Base-by-base conservation (phyloP, 1,284 basidiomycete genomes). In the Boletus semigastroideus region DNA sequence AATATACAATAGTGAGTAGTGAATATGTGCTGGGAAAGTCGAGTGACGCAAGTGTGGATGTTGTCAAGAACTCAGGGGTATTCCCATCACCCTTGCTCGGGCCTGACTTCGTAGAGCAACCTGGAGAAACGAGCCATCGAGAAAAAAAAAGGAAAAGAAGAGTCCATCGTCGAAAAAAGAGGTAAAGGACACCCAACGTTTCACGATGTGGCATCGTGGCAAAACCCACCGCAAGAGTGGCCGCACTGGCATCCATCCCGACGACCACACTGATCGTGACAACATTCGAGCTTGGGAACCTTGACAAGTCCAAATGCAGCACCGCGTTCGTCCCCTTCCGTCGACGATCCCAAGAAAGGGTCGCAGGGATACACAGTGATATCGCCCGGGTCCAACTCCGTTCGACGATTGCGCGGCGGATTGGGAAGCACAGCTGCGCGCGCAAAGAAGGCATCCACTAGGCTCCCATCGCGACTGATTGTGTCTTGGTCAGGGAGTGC, bases 221-320 rank as follows among this genome's bases (percentile, higher is more conserved):
- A 44, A 30, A 52, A 63, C 20, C 45, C 49, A 40, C 40, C 39
- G 22, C 64, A 60, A 40, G 64, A 62, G 28, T 27, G 50, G 20
- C 47, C 48, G 25, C 55, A 67, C 14, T 56, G 46, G 19, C 66
- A 68, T n/a, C 31, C 40, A 22, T 33, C 45, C 4, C 37, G 49
- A 63, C 85, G 86, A 28, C 59, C 68, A 57, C 86, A 86, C 36
- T 70, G 68, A 3, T 84, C 84, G 4, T 76, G 78, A 62, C 85
- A 87, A 58, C 84, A 87, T 59, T 83, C 78, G 52, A 86, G 70
- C 63, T 83, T 85, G n/a, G 84, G 85, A 13, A 87, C 60, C 47
- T 71, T 75, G 42, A 83, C 76, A 22, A 77, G 68, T 8, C 78
- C 78, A 57, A 78, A 79, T 13, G 73, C 73, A 20, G 70, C 60